These are phyloP conservation scores for Serendipita vermifera DNA, from an alignment of 768 basidiomycete species.

Conservation along the genomic window DNA sequence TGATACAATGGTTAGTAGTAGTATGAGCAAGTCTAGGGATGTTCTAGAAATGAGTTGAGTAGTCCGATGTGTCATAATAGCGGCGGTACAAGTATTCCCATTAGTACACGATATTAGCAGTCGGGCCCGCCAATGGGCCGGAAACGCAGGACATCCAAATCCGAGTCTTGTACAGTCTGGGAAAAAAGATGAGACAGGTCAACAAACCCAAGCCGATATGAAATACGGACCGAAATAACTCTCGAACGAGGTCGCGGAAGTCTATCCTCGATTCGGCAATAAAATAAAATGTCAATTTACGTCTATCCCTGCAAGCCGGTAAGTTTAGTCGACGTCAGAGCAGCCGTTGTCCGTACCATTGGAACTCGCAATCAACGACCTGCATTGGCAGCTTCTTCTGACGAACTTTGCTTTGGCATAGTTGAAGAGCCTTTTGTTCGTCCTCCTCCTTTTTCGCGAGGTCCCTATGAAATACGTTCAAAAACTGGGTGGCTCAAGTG, in stretches of 20 bases:
- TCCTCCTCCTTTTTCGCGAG: slow-evolving; percentile 76
- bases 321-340: neutral
- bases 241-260: slow-evolving; percentile 91
- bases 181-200: neutral
- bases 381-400: slow-evolving; percentile 94
- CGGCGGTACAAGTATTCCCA: too few species aligned
- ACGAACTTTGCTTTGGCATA: slow-evolving; percentile 83
- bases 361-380: slow-evolving; percentile 96
- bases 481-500: slow-evolving; percentile 9
- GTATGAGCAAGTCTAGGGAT: too few species aligned
- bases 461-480: slow-evolving; percentile 32
- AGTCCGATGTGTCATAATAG: too few species aligned
- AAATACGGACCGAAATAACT: slow-evolving; percentile 68
- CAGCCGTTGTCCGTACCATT: slow-evolving; percentile 51
- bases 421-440: slow-evolving; percentile 79
- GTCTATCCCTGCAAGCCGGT: slow-evolving; percentile 78
- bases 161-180: slow-evolving; percentile 78
- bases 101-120: slow-evolving; percentile 5
- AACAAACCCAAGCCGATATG: neutral
- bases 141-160: slow-evolving; percentile 78
- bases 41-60: too few species aligned
- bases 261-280: slow-evolving; percentile 90
- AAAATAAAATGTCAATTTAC: slow-evolving; percentile 97
- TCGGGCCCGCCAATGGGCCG: slow-evolving; percentile 2
- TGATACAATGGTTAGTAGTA: too few species aligned